Conservation (phyloP, 2,329 filamentous ascomycete species). For the Fusarium agapanthi region DNA sequence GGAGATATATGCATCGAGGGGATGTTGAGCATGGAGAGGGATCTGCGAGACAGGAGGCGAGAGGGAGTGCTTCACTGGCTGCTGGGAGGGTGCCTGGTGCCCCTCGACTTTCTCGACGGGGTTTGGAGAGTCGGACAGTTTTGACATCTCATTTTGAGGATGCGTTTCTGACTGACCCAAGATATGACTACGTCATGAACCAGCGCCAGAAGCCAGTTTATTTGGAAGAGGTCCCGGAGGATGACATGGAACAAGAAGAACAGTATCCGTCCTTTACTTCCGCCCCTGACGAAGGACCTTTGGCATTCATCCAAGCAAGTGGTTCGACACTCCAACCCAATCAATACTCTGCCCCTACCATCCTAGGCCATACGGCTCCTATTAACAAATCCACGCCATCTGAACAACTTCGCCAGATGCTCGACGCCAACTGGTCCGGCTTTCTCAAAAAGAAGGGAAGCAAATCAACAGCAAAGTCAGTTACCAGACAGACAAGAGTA, state of each 20-base stretch:
- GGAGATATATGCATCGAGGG: neutral
- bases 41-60: neutral
- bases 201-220: neutral
- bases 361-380: neutral
- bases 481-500: neutral
- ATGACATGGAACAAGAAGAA: neutral
- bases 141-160: neutral
- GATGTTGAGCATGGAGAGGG: neutral
- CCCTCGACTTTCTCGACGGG: neutral
- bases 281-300: neutral
- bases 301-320: neutral
- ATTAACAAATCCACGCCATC: neutral
- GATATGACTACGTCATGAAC: neutral
- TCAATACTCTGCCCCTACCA: neutral
- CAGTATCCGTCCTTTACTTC: neutral
- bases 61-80: neutral
- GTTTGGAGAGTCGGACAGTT: neutral
- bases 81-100: neutral
- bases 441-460: neutral
- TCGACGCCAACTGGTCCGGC: neutral
- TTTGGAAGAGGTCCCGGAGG: neutral
- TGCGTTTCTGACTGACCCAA: neutral
- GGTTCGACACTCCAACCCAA: neutral
- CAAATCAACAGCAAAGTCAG: neutral
- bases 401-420: constrained; percentile 1